phyloP scores from a whole-genome alignment of 1,284 basidiomycete species.

The Bjerkandera adusta region DNA sequence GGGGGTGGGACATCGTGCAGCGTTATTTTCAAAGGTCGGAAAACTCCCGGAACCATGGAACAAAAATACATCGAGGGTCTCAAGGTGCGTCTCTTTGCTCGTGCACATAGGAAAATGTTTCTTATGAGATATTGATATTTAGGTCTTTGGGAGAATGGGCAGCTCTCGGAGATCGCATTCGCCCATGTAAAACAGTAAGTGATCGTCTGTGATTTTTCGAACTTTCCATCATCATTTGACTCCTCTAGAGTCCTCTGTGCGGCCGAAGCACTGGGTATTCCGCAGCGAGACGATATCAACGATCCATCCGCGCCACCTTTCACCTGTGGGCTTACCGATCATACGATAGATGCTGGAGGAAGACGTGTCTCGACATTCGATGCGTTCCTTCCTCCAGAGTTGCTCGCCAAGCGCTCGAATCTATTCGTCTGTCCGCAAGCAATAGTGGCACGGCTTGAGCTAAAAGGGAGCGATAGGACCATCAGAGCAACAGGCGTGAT shows the following conservation, averaged over 20 bases:
- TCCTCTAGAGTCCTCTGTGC: slow-evolving; percentile 9
- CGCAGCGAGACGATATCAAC: slow-evolving; percentile 8
- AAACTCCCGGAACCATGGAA: slow-evolving; percentile 2
- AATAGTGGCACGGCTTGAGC: slow-evolving; percentile 10
- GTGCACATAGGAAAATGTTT: background rate
- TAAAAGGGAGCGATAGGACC: background rate
- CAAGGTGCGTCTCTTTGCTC: slow-evolving; percentile 1
- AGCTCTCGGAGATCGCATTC: slow-evolving; percentile 7
- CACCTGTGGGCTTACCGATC: slow-evolving; percentile 7
- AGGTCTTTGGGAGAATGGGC: slow-evolving; percentile 10
- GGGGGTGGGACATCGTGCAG: slow-evolving; percentile 9
- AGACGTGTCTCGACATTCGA: slow-evolving; percentile 13
- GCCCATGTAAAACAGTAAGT: slow-evolving; percentile 1
- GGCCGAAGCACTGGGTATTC: slow-evolving; percentile 9
- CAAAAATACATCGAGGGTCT: background rate
- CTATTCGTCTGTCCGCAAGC: slow-evolving; percentile 15
- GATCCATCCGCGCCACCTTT: slow-evolving; percentile 8
- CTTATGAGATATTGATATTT: background rate
- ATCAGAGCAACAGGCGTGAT: slow-evolving; percentile 2
- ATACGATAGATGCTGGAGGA: slow-evolving; percentile 6
- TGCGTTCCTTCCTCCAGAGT: slow-evolving; percentile 12
- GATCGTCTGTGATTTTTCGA: background rate
- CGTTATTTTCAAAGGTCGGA: slow-evolving; percentile 8
- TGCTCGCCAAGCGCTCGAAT: slow-evolving; percentile 3
- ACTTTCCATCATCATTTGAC: background rate